Conservation (phyloP, 345 rosid genomes). For the Theobroma cacao region DNA sequence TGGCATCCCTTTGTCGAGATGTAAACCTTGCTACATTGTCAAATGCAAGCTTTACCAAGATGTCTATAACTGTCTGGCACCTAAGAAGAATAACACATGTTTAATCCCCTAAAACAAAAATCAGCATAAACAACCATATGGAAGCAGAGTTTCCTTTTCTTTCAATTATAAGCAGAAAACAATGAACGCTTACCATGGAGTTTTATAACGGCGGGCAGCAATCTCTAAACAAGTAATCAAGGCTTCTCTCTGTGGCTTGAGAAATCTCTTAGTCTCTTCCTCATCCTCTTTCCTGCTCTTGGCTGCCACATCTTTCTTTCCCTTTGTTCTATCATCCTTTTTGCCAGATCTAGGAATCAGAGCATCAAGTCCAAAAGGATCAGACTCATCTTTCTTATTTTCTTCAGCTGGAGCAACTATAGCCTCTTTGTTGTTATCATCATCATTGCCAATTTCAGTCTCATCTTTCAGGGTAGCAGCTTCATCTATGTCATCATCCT, state of each 20-base stretch:
- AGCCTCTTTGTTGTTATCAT: slow-evolving; percentile 26
- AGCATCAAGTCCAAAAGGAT: slow-evolving; percentile 93
- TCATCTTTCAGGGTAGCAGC: slow-evolving; percentile 62
- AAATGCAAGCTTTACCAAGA: slow-evolving; percentile 88
- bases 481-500: slow-evolving; percentile 76
- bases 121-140: background rate
- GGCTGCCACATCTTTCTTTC: slow-evolving; percentile 42
- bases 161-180: background rate
- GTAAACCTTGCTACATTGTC: slow-evolving; percentile 83
- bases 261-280: slow-evolving; percentile 60
- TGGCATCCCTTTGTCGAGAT: slow-evolving; percentile 75
- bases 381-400: slow-evolving; percentile 50
- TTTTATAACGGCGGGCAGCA: slow-evolving; percentile 84
- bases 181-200: slow-evolving; percentile 57
- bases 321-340: slow-evolving; percentile 60
- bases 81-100: slow-evolving; percentile 32
- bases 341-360: slow-evolving; percentile 50
- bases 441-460: slow-evolving; percentile 31
- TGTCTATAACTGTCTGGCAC: slow-evolving; percentile 98
- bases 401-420: slow-evolving; percentile 34
- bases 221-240: slow-evolving; percentile 82
- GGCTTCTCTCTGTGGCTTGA: slow-evolving; percentile 78
- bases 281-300: slow-evolving; percentile 49
- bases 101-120: background rate
- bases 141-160: background rate